phyloP scores from a whole-genome alignment of 208 protist species.

The Crithidia bombi region DNA sequence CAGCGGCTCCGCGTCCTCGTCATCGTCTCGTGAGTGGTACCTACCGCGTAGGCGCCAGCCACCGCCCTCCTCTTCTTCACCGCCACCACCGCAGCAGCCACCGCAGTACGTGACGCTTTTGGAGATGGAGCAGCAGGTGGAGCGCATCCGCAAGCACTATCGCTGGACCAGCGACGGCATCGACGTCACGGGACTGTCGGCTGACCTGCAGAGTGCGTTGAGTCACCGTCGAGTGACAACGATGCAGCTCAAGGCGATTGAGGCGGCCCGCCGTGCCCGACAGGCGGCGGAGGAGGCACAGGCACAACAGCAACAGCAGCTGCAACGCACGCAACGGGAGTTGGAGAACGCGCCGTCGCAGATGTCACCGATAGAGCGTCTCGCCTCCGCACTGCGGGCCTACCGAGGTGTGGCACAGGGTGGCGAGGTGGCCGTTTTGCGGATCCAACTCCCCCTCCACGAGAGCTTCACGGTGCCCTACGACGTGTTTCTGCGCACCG shows the following conservation, averaged over 20 bases:
- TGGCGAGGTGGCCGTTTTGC: conserved; percentile 57
- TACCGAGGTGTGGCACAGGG: conserved; percentile 57
- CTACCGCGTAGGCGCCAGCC: background rate
- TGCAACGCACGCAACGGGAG: conserved; percentile 23
- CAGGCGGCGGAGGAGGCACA: conserved; percentile 25
- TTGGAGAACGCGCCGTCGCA: conserved; percentile 25
- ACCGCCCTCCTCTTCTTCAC: background rate
- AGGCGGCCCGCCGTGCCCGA: conserved; percentile 36
- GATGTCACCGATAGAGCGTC: conserved; percentile 41
- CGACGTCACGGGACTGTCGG: conserved; percentile 73
- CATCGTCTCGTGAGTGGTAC: conserved; percentile 8
- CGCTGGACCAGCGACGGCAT: conserved; percentile 74
- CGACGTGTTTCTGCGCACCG: conserved; percentile 71
- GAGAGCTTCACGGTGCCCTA: conserved; percentile 64
- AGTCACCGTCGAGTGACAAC: conserved; percentile 63
- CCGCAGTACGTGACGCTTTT: conserved; percentile 54
- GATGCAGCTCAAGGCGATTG: conserved; percentile 64
- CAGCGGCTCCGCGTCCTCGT: conserved; percentile 5
- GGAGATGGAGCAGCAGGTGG: conserved; percentile 73
- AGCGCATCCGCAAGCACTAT: conserved; percentile 47
- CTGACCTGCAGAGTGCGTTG: conserved; percentile 69
- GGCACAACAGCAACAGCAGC: conserved; percentile 21
- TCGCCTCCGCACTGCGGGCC: conserved; percentile 40
- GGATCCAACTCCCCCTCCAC: conserved; percentile 60
- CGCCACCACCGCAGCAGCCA: conserved; percentile 2